Evolutionary conservation across 2,329 filamentous ascomycete genomes (phyloP), one percentile per base, ranked within the genome.

Genomic region (Lizonia empirigonia): DNA sequence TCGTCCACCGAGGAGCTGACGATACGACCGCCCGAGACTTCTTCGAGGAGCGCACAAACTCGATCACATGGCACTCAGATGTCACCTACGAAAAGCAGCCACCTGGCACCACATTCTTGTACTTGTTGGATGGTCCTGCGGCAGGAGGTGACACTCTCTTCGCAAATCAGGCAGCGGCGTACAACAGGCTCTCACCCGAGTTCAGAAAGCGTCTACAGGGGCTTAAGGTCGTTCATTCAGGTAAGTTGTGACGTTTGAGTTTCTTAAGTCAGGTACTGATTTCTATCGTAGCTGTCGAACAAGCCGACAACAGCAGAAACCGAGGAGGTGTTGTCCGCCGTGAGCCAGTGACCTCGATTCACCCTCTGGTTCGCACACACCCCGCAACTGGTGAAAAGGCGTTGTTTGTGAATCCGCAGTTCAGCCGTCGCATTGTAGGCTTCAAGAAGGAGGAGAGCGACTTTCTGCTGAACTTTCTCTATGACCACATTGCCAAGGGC

Each of bases 401-500:
- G 0, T 76, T 96, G 7, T 95, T 83, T 61, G 83, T 95, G 22
- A 96, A 95, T 70, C 87, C 87, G 3, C 89, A 93, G 68, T 96
- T 94, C 76, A 93, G 89, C 4, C 85, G 90, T 41, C 80, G 86
- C 23, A 93, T 96, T 45, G 83, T 93, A 1, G 90, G 90, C 10
- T 83, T 87, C 66, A 95, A 96, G 76, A 90, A 91, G 68, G 91
- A 96, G 68, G 91, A 96, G 69, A 90, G 86, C 1, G 91, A 95
- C 58, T 80, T 81, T 38, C 77, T 92, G 8, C 79, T 92, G 51
- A 89, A 90, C 65, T 91, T 91, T 76, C 74, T 92, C 13, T 91
- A 86, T 69, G 83, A 90, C 65, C 89, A 91, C 64, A 84, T 91
- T 44, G 86, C 85, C 1, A 80, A 83, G 32, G 86, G 86, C 16